Evolutionary conservation across 2,329 filamentous ascomycete genomes (phyloP), one percentile per base, ranked within the genome.

Genomic region (Cladophialophora yegresii): DNA sequence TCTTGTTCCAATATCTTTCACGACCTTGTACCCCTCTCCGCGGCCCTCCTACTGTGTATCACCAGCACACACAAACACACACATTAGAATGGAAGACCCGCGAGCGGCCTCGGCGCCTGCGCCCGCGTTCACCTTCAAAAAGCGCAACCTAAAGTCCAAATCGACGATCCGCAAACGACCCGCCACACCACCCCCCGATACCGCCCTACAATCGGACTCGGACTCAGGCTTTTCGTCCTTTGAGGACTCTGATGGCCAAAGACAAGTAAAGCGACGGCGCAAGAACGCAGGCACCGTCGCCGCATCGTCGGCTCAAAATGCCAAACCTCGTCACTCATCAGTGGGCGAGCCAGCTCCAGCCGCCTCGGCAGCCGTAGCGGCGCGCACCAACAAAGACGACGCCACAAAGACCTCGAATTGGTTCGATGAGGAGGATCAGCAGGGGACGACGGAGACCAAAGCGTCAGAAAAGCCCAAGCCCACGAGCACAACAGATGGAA

Each of bases 321-420:
- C 77, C 13, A 72, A 75, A 0, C 66, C 74, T 12, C 75, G 74
- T 9, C 73, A 73, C 7, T 80, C 84, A 30, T 75, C 26, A 28
- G 6, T 82, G 26, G 77, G 66, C 78, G 85, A 64, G 83, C 85
- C 54, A 77, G 84, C 68, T 85, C 84, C 77, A 77, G 82, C 58
- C 85, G 88, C 63, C 84, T 91, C 75, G 82, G 88, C 69, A 83
- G 80, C 75, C 82, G 88, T 69, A 83, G 80, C 63, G 77, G 86
- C 26, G 82, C 83, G 68, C 86, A 92, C 71, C 82, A 86, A 71
- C 68, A 85, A 85, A 72, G 93, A 93, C 75, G 93, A 97, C 75
- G 93, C 95, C 22, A 98, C 93, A 1, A 96, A 96, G 73, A 85
- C 88, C 50, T 89, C 85, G 62, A 91, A 96, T 75, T 97, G 92